These are phyloP conservation scores for Pythium monospermum DNA, from an alignment of 352 stramenopile species.

Conservation along the genomic window DNA sequence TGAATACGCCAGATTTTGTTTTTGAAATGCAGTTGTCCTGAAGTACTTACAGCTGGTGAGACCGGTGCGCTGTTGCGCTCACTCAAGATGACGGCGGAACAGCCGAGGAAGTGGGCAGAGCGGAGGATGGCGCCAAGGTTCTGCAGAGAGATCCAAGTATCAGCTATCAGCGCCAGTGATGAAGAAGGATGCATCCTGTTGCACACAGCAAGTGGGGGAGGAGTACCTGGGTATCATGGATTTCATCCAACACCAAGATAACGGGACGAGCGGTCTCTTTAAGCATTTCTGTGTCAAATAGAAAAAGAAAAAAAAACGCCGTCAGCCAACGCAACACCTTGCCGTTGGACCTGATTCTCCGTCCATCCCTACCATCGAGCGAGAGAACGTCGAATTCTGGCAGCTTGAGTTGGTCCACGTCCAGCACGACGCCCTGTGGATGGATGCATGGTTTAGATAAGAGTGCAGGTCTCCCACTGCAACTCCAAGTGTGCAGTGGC, in stretches of 20 bases:
- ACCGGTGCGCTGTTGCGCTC: slow-evolving; percentile 68
- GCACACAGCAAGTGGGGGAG: background rate
- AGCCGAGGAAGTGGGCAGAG: slow-evolving; percentile 75
- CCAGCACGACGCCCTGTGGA: slow-evolving; percentile 60
- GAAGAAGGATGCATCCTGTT: no score
- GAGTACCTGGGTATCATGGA: slow-evolving; percentile 71
- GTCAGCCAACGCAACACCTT: no score
- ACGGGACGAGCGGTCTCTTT: slow-evolving; percentile 42
- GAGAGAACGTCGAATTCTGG: slow-evolving; percentile 38
- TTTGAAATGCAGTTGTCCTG: no score
- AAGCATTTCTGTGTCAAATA: no score
- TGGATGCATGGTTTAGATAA: no score
- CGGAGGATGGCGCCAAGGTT: slow-evolving; percentile 78
- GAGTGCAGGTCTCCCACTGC: no score
- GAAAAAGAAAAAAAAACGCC: no score
- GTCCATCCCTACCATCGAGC: slow-evolving; percentile 7
- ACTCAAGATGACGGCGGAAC: slow-evolving; percentile 56
- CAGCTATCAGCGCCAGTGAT: background rate
- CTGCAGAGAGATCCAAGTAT: slow-evolving; percentile 13
- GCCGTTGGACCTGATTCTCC: no score
- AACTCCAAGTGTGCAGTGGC: no score
- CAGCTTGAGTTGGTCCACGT: slow-evolving; percentile 52
- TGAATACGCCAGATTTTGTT: background rate
- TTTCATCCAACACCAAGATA: slow-evolving; percentile 68
- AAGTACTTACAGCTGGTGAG: slow-evolving; percentile 51